Percentiles rank a stretch among this genome's conserved stretches.
Conservation (phyloP, 345 rosid species). For the Melastoma malabathricum region DNA sequence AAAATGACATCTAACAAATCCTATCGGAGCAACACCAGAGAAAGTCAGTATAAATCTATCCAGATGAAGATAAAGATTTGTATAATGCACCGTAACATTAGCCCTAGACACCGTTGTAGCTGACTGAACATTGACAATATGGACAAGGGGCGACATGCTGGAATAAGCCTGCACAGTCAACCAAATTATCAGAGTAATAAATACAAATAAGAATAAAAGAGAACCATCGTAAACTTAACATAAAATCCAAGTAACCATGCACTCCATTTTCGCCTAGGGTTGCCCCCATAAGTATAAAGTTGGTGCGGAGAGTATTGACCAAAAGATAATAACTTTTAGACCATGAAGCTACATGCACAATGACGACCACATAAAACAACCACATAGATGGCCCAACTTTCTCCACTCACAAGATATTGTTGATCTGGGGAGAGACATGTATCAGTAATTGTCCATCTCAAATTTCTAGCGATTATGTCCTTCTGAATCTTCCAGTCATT, state of each 20-base stretch:
- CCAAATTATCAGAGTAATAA: constrained; percentile 1
- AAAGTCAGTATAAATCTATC: too few relatives aligned
- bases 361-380: neutral
- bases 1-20: too few relatives aligned
- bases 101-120: constrained; percentile 39
- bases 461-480: constrained; percentile 36
- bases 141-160: constrained; percentile 44
- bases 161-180: constrained; percentile 47
- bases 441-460: constrained; percentile 58
- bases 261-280: neutral
- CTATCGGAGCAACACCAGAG: too few relatives aligned
- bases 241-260: neutral
- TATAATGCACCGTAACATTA: constrained; percentile 35
- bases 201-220: neutral
- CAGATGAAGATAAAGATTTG: neutral
- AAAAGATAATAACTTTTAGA: too few relatives aligned
- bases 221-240: neutral
- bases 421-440: constrained; percentile 54
- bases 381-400: neutral
- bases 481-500: constrained; percentile 47
- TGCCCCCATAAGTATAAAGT: too few relatives aligned
- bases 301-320: too few relatives aligned
- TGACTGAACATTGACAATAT: constrained; percentile 44
- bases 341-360: too few relatives aligned
- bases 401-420: constrained; percentile 33